These are phyloP conservation scores for Penicillium sp. DNA, from an alignment of 2,329 filamentous ascomycete species.

Conservation along the genomic window DNA sequence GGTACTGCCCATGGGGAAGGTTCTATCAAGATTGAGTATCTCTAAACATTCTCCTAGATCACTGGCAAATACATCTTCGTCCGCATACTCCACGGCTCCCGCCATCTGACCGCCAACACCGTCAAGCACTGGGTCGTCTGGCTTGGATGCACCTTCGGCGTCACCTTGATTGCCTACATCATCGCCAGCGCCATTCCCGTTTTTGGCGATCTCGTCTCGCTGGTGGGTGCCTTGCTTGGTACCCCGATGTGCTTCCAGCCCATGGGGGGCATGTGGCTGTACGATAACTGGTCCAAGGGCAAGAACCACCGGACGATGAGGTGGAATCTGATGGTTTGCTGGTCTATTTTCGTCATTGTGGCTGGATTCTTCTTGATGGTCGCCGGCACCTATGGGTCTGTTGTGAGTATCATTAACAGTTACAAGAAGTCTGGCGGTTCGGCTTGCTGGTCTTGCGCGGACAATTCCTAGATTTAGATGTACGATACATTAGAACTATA, in stretches of 20 bases:
- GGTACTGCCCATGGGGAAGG: not conserved
- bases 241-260: constrained; percentile 32
- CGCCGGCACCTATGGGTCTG: constrained; percentile 51
- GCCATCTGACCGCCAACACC: constrained; percentile 29
- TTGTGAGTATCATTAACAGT: constrained; percentile 45
- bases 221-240: constrained; percentile 33
- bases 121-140: constrained; percentile 30
- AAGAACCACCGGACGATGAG: constrained; percentile 17
- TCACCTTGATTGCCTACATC: constrained; percentile 30
- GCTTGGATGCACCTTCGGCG: constrained; percentile 28
- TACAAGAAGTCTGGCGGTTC: constrained; percentile 44
- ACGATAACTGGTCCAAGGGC: constrained; percentile 44
- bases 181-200: constrained; percentile 35
- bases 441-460: constrained; percentile 48
- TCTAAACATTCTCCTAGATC: constrained; percentile 13
- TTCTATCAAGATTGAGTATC: too few species aligned
- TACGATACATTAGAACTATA: not conserved
- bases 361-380: constrained; percentile 49
- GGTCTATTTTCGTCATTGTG: constrained; percentile 41
- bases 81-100: constrained; percentile 28
- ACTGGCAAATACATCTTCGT: constrained; percentile 31
- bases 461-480: constrained; percentile 39
- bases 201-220: constrained; percentile 30
- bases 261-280: constrained; percentile 51
- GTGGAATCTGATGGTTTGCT: constrained; percentile 28